Conservation (phyloP, 208 protist genomes). For the Trichomonas tenax region DNA sequence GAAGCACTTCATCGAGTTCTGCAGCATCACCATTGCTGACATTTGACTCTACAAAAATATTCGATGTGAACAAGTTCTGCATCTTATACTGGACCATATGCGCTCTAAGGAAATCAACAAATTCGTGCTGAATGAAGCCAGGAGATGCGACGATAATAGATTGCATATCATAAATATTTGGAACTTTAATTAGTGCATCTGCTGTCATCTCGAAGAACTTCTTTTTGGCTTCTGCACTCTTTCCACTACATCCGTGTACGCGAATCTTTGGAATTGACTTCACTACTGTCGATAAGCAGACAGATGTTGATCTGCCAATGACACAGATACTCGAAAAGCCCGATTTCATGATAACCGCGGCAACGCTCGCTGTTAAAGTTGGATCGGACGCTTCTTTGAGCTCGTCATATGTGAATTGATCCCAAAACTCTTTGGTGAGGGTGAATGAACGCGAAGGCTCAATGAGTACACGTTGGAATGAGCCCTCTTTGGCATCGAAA, state of each 20-base stretch:
- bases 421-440: neutral
- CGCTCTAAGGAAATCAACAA: neutral
- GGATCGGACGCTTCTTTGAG: neutral
- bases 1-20: neutral
- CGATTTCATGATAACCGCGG: slow-evolving; percentile 1
- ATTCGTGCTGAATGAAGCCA: neutral
- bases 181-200: neutral
- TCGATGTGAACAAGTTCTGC: neutral
- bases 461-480: neutral
- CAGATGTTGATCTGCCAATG: neutral
- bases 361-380: neutral
- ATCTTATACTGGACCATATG: neutral
- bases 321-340: neutral
- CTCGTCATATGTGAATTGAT: neutral
- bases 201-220: neutral
- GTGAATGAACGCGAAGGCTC: neutral
- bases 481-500: neutral
- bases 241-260: neutral
- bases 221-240: neutral
- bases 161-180: neutral
- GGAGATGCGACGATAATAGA: neutral
- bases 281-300: neutral
- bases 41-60: neutral
- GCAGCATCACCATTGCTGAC: neutral
- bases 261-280: neutral